These are phyloP conservation scores for Hordeum pubiflorum DNA, from an alignment of 202 grass and related monocot genomes.

Conservation along the genomic window DNA sequence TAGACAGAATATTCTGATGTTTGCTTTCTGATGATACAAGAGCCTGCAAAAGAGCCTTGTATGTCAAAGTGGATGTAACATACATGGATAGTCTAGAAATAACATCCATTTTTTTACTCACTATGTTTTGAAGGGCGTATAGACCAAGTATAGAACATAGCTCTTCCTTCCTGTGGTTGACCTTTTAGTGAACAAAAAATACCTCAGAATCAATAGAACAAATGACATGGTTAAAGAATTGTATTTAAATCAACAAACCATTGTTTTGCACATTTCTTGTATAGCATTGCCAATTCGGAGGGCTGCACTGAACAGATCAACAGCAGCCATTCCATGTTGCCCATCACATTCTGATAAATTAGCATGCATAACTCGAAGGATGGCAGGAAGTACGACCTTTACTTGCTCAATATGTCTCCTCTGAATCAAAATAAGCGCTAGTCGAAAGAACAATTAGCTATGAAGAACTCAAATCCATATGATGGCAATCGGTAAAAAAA, in stretches of 20 bases:
- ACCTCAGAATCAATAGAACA: conserved; percentile 26
- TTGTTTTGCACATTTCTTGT: conserved; percentile 65
- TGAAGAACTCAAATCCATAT: conserved; percentile 1
- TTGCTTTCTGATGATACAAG: conserved; percentile 61
- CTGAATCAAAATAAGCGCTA: conserved; percentile 66
- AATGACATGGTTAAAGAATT: neutral
- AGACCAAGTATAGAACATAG: conserved; percentile 70
- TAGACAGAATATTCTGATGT: conserved; percentile 34
- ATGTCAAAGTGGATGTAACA: conserved; percentile 15
- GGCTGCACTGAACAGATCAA: conserved; percentile 58
- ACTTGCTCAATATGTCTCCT: conserved; percentile 80
- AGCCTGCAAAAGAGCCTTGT: conserved; percentile 38
- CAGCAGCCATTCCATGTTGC: conserved; percentile 36
- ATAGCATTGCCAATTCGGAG: conserved; percentile 53
- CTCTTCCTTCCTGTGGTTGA: conserved; percentile 51
- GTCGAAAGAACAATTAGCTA: conserved; percentile 31
- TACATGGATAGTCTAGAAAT: neutral
- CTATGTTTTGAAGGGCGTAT: conserved; percentile 81
- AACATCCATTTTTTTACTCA: conserved; percentile 29
- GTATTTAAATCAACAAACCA: conserved; percentile 46
- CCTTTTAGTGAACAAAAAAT: conserved; percentile 30
- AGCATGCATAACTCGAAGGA: conserved; percentile 60
- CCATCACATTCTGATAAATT: conserved; percentile 33
- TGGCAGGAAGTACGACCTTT: conserved; percentile 59
- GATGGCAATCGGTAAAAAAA: neutral